Evolutionary conservation across 176 grass and related monocot species (phyloP), one percentile per base, ranked within the genome.

Genomic region (Avena sativa): DNA sequence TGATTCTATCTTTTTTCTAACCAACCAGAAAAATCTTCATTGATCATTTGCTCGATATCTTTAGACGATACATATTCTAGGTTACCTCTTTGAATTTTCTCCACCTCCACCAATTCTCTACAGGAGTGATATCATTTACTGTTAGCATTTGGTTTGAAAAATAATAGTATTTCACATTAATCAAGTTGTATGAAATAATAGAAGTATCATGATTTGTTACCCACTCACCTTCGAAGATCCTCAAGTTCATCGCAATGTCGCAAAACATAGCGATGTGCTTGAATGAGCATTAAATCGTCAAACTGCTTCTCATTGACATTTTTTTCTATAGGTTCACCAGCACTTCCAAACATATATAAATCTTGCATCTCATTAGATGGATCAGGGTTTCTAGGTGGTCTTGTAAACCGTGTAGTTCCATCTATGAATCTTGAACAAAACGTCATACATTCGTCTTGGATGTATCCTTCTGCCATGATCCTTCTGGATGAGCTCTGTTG

Each of bases 211-310:
- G 1, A 20, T 71, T 10, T 44, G 2, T 71, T 44, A 71, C 20
- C 1, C 11, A 28, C 21, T 47, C 4, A 74, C 71, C 71, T 74
- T 25, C 71, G n/a, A 26, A 50, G 43, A 26, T 74, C 71, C 5
- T 49, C 10, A 14, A 74, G 21, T 74, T 74, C 71, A 50, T 74
- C 71, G 23, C 71, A 74, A 74, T 74, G 71, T 23, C 71, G 71
- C 47, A 78, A 34, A 52, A 78, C 25, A 53, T 78, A 78, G 28
- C 50, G 16, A 32, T 78, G 74, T 55, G 51, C 50, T 78, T 78
- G 74, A 57, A 51, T 50, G 21, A 52, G 47, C 72, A 51, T 51
- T 25, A 13, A 5, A 51, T 75, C 23, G 13, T 75, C 21, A 50
- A 75, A 26, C 15, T 75, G 21, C 13, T 75, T 23, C 5, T 23